These are phyloP conservation scores for Wickerhamiella kurtzmanii DNA, from an alignment of 805 yeast species.

Conservation along the genomic window DNA sequence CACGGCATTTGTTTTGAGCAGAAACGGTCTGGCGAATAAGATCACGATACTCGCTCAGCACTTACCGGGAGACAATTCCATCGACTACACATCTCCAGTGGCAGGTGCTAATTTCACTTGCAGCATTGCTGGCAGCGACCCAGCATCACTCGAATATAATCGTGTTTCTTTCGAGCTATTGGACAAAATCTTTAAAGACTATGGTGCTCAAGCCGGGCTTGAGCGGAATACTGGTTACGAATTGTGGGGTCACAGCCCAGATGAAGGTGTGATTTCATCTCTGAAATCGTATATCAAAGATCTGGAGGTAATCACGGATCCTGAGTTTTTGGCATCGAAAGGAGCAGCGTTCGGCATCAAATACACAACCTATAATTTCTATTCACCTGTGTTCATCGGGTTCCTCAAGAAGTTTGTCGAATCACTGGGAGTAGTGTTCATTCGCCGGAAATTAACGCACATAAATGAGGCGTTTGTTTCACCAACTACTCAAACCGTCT, in stretches of 20 bases:
- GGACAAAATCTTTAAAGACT: constrained; percentile 28
- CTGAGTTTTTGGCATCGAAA: constrained; percentile 30
- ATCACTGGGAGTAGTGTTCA: constrained; percentile 38
- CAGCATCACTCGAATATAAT: constrained; percentile 38
- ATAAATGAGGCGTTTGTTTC: constrained; percentile 38
- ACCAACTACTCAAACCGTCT: constrained; percentile 33
- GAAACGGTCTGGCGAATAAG: constrained; percentile 28
- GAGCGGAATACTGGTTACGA: constrained; percentile 45
- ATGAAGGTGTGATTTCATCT: constrained; percentile 34
- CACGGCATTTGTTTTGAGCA: constrained; percentile 39
- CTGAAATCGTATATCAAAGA: constrained; percentile 38
- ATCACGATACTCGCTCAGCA: constrained; percentile 51
- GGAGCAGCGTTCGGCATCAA: constrained; percentile 44
- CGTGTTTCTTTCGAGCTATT: constrained; percentile 43
- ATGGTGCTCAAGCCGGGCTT: constrained; percentile 41
- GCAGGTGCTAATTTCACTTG: constrained; percentile 57
- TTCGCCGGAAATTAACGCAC: constrained; percentile 35
- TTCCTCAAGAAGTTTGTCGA: constrained; percentile 35
- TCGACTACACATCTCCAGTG: constrained; percentile 66
- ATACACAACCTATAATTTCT: constrained; percentile 55
- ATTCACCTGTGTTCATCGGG: constrained; percentile 48
- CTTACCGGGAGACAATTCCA: constrained; percentile 68
- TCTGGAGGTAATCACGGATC: constrained; percentile 27
- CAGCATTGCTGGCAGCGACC: constrained; percentile 43
- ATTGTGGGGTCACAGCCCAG: constrained; percentile 40